A percentile compares a stretch with the other conserved stretches of the same genome.
Evolutionary conservation across 345 rosid species (phyloP).

Genomic region (Rhodomyrtus tomentosa): DNA sequence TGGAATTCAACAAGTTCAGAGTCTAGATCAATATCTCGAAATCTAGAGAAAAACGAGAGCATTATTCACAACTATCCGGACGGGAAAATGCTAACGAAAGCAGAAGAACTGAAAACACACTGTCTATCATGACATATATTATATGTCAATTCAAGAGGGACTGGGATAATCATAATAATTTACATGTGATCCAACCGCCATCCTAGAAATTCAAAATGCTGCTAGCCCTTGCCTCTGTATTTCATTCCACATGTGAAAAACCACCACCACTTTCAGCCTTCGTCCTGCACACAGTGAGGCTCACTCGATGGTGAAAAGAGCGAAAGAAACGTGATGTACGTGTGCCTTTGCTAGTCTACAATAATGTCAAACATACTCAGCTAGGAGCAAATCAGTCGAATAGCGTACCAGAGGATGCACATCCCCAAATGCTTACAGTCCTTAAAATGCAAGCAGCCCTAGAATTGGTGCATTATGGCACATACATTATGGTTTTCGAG

Average conservation of each 20-base stretch:
- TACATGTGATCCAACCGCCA: background rate
- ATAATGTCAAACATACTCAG: background rate
- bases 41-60: background rate
- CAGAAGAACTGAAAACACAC: background rate
- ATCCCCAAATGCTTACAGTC: background rate
- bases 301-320: background rate
- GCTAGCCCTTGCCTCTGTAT: background rate
- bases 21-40: background rate
- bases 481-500: background rate
- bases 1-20: background rate
- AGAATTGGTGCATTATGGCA: background rate
- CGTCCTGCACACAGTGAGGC: constrained; percentile 37
- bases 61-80: background rate
- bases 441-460: background rate
- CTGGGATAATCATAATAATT: background rate
- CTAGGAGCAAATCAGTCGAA: background rate
- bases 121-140: background rate
- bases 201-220: background rate
- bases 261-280: constrained; percentile 51
- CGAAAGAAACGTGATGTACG: background rate
- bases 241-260: constrained; percentile 54
- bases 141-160: background rate
- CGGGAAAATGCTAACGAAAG: background rate
- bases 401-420: background rate
- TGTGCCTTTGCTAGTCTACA: background rate